A percentile compares a stretch with the other conserved stretches of the same genome.
Evolutionary conservation across 139 green algal species (phyloP).

Genomic region (Zygnema circumcarinatum): DNA sequence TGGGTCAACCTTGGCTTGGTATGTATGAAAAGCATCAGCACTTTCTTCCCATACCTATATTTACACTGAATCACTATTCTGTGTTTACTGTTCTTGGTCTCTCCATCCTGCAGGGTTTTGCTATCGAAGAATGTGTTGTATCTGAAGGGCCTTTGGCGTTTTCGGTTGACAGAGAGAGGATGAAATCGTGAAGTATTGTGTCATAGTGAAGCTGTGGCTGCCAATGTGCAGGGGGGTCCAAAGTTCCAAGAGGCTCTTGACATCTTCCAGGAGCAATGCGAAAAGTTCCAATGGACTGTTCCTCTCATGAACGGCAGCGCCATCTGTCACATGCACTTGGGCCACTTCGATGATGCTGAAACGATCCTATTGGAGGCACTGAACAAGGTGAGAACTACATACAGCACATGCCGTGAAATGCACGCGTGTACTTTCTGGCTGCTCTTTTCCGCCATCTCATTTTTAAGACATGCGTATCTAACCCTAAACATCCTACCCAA

Average conservation of each 20-base stretch:
- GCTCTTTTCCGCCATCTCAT: slow-evolving; percentile 69
- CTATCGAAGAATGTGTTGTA: no score
- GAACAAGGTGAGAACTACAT: slow-evolving; percentile 65
- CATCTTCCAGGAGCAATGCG: slow-evolving; percentile 93
- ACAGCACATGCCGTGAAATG: background rate
- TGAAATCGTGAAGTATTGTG: no score
- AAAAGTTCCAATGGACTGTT: slow-evolving; percentile 95
- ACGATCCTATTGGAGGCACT: slow-evolving; percentile 70
- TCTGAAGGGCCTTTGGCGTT: no score
- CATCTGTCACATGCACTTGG: slow-evolving; percentile 90
- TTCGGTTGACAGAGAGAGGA: no score
- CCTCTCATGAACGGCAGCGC: slow-evolving; percentile 87
- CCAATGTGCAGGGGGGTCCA: slow-evolving; percentile 78
- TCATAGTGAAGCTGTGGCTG: no score
- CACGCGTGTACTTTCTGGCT: slow-evolving; percentile 64
- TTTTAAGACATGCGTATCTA: background rate
- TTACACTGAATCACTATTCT: background rate
- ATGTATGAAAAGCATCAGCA: no score
- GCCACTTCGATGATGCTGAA: slow-evolving; percentile 69
- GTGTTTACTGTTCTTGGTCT: background rate
- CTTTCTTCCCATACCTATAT: background rate
- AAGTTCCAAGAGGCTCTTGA: slow-evolving; percentile 96
- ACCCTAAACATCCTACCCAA: background rate
- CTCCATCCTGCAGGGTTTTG: no score
- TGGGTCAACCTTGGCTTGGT: slow-evolving; percentile 89